Conservation (phyloP, 2,329 filamentous ascomycete genomes). For the Trichocomaceae sp. region DNA sequence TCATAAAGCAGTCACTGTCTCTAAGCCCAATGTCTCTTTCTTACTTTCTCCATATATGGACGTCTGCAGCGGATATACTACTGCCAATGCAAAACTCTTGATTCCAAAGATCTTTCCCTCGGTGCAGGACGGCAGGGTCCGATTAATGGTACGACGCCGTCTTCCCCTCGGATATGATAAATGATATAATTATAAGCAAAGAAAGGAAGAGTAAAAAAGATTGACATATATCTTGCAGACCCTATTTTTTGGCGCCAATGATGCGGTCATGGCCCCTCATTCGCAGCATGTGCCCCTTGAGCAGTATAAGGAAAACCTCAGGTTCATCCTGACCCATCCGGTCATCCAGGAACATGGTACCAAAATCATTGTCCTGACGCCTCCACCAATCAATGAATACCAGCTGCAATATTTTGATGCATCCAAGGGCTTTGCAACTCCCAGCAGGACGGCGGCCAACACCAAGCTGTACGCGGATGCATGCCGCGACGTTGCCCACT, state of each 20-base stretch:
- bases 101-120: constrained; percentile 65
- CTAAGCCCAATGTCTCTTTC: not conserved
- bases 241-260: constrained; percentile 84
- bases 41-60: constrained; percentile 7
- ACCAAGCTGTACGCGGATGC: constrained; percentile 62
- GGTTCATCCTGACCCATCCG: constrained; percentile 65
- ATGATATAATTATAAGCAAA: not conserved
- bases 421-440: constrained; percentile 41
- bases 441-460: constrained; percentile 50
- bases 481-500: constrained; percentile 55
- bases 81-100: constrained; percentile 62
- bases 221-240: constrained; percentile 42
- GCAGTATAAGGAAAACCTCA: constrained; percentile 66
- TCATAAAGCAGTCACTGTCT: not conserved
- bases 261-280: constrained; percentile 64
- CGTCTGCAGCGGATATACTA: constrained; percentile 65
- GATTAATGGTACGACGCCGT: constrained; percentile 35
- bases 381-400: constrained; percentile 76
- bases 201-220: not conserved
- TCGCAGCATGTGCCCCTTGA: constrained; percentile 73
- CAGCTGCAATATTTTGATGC: constrained; percentile 48
- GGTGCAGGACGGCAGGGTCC: constrained; percentile 47
- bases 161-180: not conserved
- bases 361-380: constrained; percentile 67
- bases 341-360: constrained; percentile 62